Base-by-base conservation (phyloP, 2,329 filamentous ascomycete species). In the Xylariaceae sp. region DNA sequence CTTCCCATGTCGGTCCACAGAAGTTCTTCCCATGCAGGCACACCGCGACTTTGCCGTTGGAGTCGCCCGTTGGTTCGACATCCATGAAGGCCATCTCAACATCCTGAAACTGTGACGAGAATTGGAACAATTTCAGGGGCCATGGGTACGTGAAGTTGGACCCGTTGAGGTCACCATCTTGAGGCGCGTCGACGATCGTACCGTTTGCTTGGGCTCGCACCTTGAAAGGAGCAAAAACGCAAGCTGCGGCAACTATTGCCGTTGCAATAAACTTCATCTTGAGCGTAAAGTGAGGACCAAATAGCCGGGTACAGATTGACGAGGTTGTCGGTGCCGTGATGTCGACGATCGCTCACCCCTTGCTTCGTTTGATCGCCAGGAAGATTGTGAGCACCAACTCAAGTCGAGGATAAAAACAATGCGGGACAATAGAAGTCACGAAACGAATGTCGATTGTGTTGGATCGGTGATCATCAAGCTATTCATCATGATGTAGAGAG, bases 21-120 rank as follows among this genome's bases (percentile, higher is more conserved):
- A 78, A 78, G 58, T 77, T 78, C 57, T 75, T 76, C 49, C 74
- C 74, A 52, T 78, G 74, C 13, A 78, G 56, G 26, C 78, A 64
- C 8, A 76, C 59, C 19, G 67, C 70, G 0, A 65, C 71, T 49
- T 65, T 69, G 32, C 61, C 63, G 42, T 63, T 65, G 35, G 62
- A 45, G 19, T 50, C 40, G 39, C 47, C 50, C 2, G 51, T 56
- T 7, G 71, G 70, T 11, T 57, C 38, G 18, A 78, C 51, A 45
- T 78, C 74, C 72, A 78, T 76, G 49, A 75, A 78, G 13, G 73
- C 73, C 74, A 78, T 78, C 32, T 73, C 64, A 19, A 77, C 57
- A n/a, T 65, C 55, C 36, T 69, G 63, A 12, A 60, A 56, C 54
- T 78, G 73, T 31, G 72, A 73, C 2, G 56, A 59, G 50, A 78